Evolutionary conservation across 805 yeast species (phyloP).

Genomic region (Saccharomycopsis capsularis): DNA sequence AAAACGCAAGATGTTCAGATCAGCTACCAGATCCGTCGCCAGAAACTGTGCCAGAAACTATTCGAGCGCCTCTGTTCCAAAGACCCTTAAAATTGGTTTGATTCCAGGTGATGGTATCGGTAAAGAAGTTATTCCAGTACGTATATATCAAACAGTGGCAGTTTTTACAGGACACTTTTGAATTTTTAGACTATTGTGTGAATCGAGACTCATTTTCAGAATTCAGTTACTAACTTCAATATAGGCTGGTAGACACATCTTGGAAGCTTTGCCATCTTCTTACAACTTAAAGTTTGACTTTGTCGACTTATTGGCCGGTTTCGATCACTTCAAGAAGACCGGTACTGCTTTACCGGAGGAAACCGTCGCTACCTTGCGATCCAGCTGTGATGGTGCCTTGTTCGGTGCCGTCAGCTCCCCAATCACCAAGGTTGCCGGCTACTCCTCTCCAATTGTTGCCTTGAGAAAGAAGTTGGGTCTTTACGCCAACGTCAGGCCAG

Average conservation of each 20-base stretch:
- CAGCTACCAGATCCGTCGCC: conserved; percentile 1
- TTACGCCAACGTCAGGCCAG: conserved; percentile 97
- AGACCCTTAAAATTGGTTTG: conserved; percentile 53
- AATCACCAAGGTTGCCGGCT: conserved; percentile 86
- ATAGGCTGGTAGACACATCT: conserved; percentile 69
- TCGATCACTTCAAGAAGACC: conserved; percentile 86
- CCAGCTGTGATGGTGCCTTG: conserved; percentile 91
- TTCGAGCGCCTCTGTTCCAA: conserved; percentile 33
- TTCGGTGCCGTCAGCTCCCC: conserved; percentile 98
- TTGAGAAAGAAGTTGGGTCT: conserved; percentile 90
- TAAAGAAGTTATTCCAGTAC: conserved; percentile 86
- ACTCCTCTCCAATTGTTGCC: conserved; percentile 98
- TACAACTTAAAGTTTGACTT: conserved; percentile 79
- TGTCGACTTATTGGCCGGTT: conserved; percentile 87
- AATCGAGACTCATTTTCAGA: too few species aligned
- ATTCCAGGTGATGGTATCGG: conserved; percentile 99
- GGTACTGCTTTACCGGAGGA: conserved; percentile 94
- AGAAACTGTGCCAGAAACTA: conserved; percentile 18
- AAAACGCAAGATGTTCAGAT: background rate
- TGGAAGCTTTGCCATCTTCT: conserved; percentile 73
- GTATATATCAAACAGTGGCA: conserved; percentile 12
- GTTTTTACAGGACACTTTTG: too few species aligned
- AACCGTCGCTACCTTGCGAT: conserved; percentile 70
- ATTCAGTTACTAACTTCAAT: too few species aligned
- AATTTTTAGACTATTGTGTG: too few species aligned